Evolutionary conservation across 108 stramenopile species (phyloP).

Genomic region (Cyclotella cryptica): DNA sequence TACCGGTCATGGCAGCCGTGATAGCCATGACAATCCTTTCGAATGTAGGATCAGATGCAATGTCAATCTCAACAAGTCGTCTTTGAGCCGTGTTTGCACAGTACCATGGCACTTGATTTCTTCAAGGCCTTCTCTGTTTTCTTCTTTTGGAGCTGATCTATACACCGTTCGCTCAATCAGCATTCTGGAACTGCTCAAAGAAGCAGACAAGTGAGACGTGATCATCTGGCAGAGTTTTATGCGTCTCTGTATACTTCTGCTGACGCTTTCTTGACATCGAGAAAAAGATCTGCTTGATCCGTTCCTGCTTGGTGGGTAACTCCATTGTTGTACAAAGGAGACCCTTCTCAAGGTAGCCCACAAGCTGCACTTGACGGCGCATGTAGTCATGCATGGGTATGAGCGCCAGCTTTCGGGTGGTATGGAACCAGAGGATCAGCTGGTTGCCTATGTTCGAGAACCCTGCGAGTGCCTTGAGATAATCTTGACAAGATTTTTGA

Average conservation of each 20-base stretch:
- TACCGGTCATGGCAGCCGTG: background rate
- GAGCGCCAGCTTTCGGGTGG: background rate
- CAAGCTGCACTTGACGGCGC: background rate
- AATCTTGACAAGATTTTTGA: background rate
- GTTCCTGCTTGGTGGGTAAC: background rate
- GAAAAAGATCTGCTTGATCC: background rate
- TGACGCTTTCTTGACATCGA: background rate
- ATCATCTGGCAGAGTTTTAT: background rate
- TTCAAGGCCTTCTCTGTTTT: no score
- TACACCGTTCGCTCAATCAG: no score
- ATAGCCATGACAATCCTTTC: no score
- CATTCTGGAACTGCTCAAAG: no score
- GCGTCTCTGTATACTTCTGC: background rate
- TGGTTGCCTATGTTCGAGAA: background rate
- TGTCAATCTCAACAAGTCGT: no score
- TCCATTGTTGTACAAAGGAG: background rate
- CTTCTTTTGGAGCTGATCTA: no score
- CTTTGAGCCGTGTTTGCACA: no score
- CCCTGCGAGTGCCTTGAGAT: slow-evolving; percentile 12
- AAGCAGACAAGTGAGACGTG: background rate
- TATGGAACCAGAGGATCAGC: background rate
- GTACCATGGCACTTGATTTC: no score
- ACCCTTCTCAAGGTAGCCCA: background rate
- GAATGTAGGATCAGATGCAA: no score
- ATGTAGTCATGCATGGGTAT: background rate